These are phyloP conservation scores for Dendrobium chrysotoxum DNA, from an alignment of 106 monocot genomes.

Conservation along the genomic window DNA sequence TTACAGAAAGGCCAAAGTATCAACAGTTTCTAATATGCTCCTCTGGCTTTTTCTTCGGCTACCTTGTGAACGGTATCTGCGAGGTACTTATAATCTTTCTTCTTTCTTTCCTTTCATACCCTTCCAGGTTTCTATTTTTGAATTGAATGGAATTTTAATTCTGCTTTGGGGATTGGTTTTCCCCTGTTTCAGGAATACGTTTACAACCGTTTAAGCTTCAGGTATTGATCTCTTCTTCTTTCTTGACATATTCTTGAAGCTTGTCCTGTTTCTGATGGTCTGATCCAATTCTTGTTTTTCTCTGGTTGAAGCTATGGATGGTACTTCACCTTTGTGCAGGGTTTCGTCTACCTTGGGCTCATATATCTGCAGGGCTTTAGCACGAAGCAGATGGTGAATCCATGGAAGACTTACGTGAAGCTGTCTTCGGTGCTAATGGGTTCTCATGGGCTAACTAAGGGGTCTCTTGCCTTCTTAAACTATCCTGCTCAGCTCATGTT, in stretches of 20 bases:
- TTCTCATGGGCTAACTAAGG: constrained; percentile 88
- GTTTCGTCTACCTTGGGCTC: constrained; percentile 76
- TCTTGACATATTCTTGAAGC: neutral
- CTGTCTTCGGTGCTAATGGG: constrained; percentile 82
- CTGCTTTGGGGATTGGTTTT: neutral
- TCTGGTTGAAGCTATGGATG: constrained; percentile 73
- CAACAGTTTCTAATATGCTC: constrained; percentile 92
- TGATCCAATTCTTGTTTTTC: neutral
- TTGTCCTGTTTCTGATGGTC: neutral
- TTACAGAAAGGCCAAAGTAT: constrained; percentile 63
- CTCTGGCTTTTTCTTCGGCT: constrained; percentile 94
- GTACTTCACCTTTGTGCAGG: constrained; percentile 97
- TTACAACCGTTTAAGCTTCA: constrained; percentile 84
- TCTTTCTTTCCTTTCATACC: too few species aligned
- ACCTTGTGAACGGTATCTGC: constrained; percentile 90
- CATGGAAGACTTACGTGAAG: constrained; percentile 81
- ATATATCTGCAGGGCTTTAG: constrained; percentile 76
- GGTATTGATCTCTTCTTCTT: constrained; percentile 18
- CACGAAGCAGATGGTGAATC: constrained; percentile 82
- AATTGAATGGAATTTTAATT: too few species aligned
- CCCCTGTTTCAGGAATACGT: constrained; percentile 78
- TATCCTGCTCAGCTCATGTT: constrained; percentile 98
- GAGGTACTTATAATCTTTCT: constrained; percentile 35
- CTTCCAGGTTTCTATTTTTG: too few species aligned
- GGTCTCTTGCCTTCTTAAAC: constrained; percentile 88